phyloP scores from a whole-genome alignment of 371 early-diverging fungal species.

The Mucor mucedo region DNA sequence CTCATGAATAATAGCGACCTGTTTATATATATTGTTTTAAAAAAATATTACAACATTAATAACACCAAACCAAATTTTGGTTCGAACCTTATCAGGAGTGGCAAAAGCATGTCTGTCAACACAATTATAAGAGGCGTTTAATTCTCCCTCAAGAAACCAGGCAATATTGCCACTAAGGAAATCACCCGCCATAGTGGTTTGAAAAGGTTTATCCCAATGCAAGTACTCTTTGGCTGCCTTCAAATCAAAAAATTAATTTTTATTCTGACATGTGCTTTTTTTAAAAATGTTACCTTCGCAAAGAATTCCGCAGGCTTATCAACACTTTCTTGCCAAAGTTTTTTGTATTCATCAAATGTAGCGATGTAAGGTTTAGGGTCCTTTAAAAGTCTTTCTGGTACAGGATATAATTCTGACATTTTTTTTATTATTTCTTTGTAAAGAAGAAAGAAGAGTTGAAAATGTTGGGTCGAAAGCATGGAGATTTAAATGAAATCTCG shows the following conservation, averaged over 20 bases:
- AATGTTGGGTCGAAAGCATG: background rate
- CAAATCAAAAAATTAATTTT: background rate
- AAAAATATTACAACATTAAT: background rate
- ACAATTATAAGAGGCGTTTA: conserved; percentile 97
- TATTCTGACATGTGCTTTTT: background rate
- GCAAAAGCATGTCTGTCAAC: conserved; percentile 91
- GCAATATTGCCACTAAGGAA: conserved; percentile 80
- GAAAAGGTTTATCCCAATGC: conserved; percentile 81
- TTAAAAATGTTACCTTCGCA: conserved; percentile 58
- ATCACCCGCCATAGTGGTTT: conserved; percentile 65
- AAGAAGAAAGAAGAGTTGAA: background rate
- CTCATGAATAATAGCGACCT: conserved; percentile 89
- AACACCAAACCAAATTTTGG: too few relatives aligned
- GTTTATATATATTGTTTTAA: conserved; percentile 7
- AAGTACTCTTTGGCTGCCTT: conserved; percentile 76
- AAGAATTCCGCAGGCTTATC: conserved; percentile 76
- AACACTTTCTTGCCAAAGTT: conserved; percentile 71
- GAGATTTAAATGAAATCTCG: background rate
- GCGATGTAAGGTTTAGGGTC: conserved; percentile 8
- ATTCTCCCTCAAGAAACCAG: conserved; percentile 94
- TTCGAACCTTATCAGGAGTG: conserved; percentile 60
- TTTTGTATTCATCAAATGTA: conserved; percentile 58
- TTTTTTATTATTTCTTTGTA: background rate
- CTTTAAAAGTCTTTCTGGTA: conserved; percentile 11
- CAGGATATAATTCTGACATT: conserved; percentile 7